Evolutionary conservation across 1,139 yeast genomes (phyloP).

Genomic region (Saccharomyces hybrid): DNA sequence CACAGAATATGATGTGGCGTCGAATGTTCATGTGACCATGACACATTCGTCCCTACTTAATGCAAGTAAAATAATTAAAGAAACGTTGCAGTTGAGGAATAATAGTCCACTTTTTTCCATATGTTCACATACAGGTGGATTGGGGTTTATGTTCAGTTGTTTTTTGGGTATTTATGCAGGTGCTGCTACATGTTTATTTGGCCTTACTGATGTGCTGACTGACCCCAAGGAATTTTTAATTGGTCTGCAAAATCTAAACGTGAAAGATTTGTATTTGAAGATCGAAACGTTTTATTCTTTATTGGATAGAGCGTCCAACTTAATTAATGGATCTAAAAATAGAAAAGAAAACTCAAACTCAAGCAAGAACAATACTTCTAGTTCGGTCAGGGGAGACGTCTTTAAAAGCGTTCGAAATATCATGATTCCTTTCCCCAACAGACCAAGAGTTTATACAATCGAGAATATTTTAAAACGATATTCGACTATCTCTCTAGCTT

Average conservation of each 20-base stretch:
- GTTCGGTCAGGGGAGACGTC: constrained; percentile 32
- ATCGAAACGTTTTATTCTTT: constrained; percentile 56
- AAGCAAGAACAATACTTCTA: constrained; percentile 9
- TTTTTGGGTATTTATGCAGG: constrained; percentile 82
- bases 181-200: constrained; percentile 70
- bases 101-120: constrained; percentile 74
- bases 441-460: constrained; percentile 61
- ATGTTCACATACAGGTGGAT: constrained; percentile 74
- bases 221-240: constrained; percentile 69
- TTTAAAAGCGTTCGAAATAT: constrained; percentile 65
- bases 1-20: constrained; percentile 18
- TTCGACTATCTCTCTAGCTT: constrained; percentile 56
- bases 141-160: constrained; percentile 80
- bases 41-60: constrained; percentile 62
- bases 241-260: constrained; percentile 66
- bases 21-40: constrained; percentile 26
- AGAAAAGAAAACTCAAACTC: constrained; percentile 2
- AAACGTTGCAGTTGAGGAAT: constrained; percentile 77
- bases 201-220: constrained; percentile 70
- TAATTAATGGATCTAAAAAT: constrained; percentile 8
- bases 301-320: constrained; percentile 36
- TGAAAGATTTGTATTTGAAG: constrained; percentile 81
- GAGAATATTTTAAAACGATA: constrained; percentile 57
- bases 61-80: constrained; percentile 82
- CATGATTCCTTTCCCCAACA: constrained; percentile 71